Conservation (phyloP, 495 filamentous ascomycete species). For the Parachaetomium inaequale region DNA sequence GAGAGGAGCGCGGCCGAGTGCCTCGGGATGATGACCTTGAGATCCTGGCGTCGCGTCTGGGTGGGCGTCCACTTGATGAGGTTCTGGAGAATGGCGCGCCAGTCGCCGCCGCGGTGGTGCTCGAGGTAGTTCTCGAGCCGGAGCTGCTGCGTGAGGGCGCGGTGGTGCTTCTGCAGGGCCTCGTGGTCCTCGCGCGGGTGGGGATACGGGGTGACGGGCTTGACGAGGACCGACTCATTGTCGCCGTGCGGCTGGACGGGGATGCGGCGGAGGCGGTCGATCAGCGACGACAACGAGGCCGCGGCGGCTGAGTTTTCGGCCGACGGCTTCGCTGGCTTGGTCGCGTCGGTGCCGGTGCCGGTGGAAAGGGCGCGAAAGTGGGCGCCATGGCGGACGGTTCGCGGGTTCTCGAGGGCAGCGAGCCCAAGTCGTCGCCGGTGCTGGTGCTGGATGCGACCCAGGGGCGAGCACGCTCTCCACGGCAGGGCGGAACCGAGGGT, state of each 20-base stretch:
- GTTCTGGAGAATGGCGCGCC: constrained; percentile 26
- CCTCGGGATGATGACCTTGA: constrained; percentile 20
- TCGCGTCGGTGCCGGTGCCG: not conserved
- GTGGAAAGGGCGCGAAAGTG: not conserved
- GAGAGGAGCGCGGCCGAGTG: constrained; percentile 7
- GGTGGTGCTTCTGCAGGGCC: constrained; percentile 2
- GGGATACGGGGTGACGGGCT: constrained; percentile 20
- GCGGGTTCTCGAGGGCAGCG: not conserved
- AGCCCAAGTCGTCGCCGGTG: no score
- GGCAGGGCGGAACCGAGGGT: constrained; percentile 10
- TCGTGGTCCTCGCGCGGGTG: constrained; percentile 14
- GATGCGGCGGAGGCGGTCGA: constrained; percentile 23
- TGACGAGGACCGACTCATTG: constrained; percentile 26
- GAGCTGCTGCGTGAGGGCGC: constrained; percentile 9
- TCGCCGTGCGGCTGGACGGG: constrained; percentile 23
- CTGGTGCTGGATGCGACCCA: not conserved
- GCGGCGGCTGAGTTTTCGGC: not conserved
- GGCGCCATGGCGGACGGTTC: not conserved
- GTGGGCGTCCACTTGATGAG: constrained; percentile 25
- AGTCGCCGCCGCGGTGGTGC: constrained; percentile 18
- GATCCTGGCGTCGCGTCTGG: not conserved
- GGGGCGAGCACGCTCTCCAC: constrained; percentile 9
- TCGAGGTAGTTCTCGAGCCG: constrained; percentile 5
- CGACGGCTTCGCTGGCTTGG: not conserved
- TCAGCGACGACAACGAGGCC: not conserved